phyloP scores from a whole-genome alignment of 2,329 filamentous ascomycete genomes.

The Aureobasidium sp. region DNA sequence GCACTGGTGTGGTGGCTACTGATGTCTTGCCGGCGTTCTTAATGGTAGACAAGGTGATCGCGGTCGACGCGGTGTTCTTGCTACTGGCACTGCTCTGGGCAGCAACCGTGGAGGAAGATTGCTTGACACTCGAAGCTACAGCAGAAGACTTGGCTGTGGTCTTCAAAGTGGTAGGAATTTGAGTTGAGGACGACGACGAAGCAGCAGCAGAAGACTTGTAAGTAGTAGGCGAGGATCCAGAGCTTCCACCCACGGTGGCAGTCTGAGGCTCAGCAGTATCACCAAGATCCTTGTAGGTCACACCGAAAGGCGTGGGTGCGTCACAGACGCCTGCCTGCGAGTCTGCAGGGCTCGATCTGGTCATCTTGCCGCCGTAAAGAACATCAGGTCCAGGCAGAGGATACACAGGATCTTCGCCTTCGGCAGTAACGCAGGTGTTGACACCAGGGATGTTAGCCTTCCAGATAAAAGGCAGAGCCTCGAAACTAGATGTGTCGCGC shows the following conservation, averaged over 20 bases:
- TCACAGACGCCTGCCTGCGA: slow-evolving; percentile 23
- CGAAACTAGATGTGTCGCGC: neutral
- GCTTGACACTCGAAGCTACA: neutral
- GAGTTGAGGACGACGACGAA: neutral
- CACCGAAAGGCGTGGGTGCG: slow-evolving; percentile 20
- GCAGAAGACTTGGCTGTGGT: neutral
- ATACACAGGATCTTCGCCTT: slow-evolving; percentile 32
- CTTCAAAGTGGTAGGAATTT: neutral
- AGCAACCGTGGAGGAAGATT: neutral
- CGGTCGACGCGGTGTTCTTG: neutral
- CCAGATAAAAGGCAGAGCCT: slow-evolving; percentile 32
- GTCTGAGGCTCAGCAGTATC: neutral
- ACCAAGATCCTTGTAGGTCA: slow-evolving; percentile 18
- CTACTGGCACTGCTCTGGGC: neutral
- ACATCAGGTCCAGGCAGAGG: slow-evolving; percentile 34
- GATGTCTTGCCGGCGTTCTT: neutral
- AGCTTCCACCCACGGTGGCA: neutral
- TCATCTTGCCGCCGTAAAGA: slow-evolving; percentile 28
- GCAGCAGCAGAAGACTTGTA: neutral
- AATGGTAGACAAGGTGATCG: neutral
- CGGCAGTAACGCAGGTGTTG: slow-evolving; percentile 32
- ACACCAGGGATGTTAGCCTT: slow-evolving; percentile 34
- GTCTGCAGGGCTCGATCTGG: slow-evolving; percentile 19
- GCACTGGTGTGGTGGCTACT: neutral
- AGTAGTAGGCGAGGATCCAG: neutral